Percentiles rank a stretch among this genome's conserved stretches.
These are phyloP conservation scores for Aspergillus quadrilineatus DNA, from an alignment of 2,329 filamentous ascomycete genomes.

Conservation along the genomic window DNA sequence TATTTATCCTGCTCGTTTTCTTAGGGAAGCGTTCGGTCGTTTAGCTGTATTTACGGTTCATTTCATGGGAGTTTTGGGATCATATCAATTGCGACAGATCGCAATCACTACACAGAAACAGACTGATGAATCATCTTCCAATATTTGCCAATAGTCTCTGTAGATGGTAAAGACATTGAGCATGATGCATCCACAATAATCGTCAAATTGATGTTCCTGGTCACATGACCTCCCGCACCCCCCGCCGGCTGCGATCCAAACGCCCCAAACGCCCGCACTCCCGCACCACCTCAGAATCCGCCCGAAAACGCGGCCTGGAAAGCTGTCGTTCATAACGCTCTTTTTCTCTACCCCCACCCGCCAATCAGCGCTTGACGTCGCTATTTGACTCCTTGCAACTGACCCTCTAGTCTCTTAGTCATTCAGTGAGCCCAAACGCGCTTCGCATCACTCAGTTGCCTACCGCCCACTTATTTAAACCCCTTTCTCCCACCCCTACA, in stretches of 20 bases:
- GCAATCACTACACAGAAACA: conserved; percentile 4
- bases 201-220: too few species aligned
- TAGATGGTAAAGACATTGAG: not conserved
- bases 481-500: conserved; percentile 18
- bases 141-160: not conserved
- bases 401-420: conserved; percentile 28
- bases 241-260: not conserved
- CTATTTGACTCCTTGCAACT: conserved; percentile 25
- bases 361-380: conserved; percentile 35
- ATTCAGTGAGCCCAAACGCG: conserved; percentile 13
- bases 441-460: conserved; percentile 21
- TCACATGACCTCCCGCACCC: conserved; percentile 1
- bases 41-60: conserved; percentile 15
- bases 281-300: conserved; percentile 9
- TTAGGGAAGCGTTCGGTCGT: conserved; percentile 14
- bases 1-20: conserved; percentile 11
- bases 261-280: not conserved
- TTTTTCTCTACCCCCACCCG: conserved; percentile 32
- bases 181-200: too few species aligned
- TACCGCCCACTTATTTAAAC: conserved; percentile 35
- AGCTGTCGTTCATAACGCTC: conserved; percentile 42
- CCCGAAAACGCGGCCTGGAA: conserved; percentile 33
- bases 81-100: conserved; percentile 2
- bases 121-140: not conserved
- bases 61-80: conserved; percentile 17